Percentiles rank a stretch among this genome's conserved stretches.
phyloP scores from a whole-genome alignment of 164 flowering plant species.

The Warburgia ugandensis region DNA sequence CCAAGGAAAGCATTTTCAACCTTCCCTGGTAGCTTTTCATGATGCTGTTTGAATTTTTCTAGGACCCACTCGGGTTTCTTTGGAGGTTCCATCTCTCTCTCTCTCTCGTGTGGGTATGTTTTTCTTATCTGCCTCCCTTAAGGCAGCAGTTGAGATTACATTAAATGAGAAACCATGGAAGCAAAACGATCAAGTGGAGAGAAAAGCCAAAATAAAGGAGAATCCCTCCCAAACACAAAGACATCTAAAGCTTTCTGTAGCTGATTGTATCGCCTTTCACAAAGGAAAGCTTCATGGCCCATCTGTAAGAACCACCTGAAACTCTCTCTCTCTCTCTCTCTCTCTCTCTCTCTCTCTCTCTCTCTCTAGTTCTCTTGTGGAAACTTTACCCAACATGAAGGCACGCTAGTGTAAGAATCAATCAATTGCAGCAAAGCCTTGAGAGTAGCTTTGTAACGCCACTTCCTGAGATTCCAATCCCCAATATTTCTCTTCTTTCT shows the following conservation, averaged over 20 bases:
- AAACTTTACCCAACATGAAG: constrained; percentile 2
- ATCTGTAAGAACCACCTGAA: not conserved
- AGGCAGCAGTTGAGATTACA: not conserved
- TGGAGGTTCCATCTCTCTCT: too few species aligned
- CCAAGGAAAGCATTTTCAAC: too few species aligned
- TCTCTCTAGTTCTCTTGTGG: not conserved
- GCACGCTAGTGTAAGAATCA: not conserved
- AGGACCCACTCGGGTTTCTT: too few species aligned
- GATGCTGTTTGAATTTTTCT: constrained; percentile 1
- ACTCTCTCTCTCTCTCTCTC: not conserved
- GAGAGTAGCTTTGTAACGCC: not conserved
- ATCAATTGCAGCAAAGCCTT: not conserved
- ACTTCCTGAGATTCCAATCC: not conserved
- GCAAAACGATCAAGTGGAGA: too few species aligned
- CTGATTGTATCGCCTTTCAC: too few species aligned
- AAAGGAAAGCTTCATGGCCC: constrained; percentile 1
- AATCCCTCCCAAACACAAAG: constrained; percentile 1
- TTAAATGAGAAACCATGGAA: not conserved
- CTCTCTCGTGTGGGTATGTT: too few species aligned
- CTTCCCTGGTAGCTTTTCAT: not conserved
- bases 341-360: not conserved
- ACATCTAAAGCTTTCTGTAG: too few species aligned
- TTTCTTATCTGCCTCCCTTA: not conserved
- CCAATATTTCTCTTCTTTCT: not conserved
- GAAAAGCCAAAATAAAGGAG: too few species aligned